Evolutionary conservation across 2,329 filamentous ascomycete genomes (phyloP).

Genomic region (Fusarium continuum): DNA sequence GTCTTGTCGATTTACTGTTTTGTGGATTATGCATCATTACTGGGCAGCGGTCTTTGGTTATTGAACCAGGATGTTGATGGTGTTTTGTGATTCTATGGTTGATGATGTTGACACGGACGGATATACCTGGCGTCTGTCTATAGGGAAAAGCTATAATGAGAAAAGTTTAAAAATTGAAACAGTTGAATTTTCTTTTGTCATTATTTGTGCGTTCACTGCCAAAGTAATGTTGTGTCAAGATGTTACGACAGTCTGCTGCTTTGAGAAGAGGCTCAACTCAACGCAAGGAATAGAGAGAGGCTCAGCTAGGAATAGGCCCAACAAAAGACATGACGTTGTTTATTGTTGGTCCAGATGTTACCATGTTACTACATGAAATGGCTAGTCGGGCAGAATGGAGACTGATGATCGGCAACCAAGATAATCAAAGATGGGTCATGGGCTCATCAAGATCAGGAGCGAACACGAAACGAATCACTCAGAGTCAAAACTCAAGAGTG

Average conservation of each 20-base stretch:
- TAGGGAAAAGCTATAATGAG: constrained; percentile 2
- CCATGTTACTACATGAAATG: background rate
- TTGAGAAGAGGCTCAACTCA: background rate
- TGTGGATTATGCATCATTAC: background rate
- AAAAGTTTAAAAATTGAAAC: constrained; percentile 22
- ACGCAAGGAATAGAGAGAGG: too few relatives aligned
- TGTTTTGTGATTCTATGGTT: constrained; percentile 5
- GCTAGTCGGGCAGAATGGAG: constrained; percentile 2
- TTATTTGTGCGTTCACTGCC: background rate
- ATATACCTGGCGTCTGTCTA: constrained; percentile 36
- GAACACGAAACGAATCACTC: constrained; percentile 16
- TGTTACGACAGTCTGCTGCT: too few relatives aligned
- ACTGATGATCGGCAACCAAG: constrained; percentile 7
- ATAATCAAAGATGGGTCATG: constrained; percentile 32
- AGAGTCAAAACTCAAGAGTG: background rate
- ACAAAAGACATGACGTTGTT: background rate
- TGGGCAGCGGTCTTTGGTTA: background rate
- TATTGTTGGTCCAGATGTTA: background rate
- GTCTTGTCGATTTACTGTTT: background rate
- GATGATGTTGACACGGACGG: constrained; percentile 11
- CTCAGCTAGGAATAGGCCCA: background rate
- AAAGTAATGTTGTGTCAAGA: background rate
- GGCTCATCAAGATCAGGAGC: constrained; percentile 7
- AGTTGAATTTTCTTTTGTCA: constrained; percentile 3
- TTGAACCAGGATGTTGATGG: constrained; percentile 2